Base-by-base conservation (phyloP, 2,329 filamentous ascomycete genomes). In the Diaporthe eres region DNA sequence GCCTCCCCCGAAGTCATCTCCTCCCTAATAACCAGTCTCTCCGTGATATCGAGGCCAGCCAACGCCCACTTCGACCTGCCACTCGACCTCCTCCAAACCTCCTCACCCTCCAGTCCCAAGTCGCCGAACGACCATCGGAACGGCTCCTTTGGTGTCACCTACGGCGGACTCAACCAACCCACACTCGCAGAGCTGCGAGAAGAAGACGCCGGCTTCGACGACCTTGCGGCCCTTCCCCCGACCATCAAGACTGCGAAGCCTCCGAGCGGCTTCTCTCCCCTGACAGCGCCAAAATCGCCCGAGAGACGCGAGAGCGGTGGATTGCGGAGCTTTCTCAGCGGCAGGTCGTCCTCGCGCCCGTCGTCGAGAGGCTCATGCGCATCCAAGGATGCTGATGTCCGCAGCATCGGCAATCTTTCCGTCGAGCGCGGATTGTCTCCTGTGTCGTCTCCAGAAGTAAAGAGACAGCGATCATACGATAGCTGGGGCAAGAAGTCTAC, bases 221-320 rank as follows among this genome's bases (percentile, higher is more conserved):
- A 93, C 73, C 85, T 92, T 60, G 88, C 91, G 42, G 91, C 91
- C 31, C 86, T 87, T 65, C 86, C 95, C 17, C 95, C 95, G 25
- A 90, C 96, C 73, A 90, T 97, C 79, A 92, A 93, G 78, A 98
- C 96, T 44, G 91, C 95, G 44, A 96, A 96, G 83, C 93, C 93
- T 10, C 94, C 94, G 0, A 95, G 94, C 70, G 94, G 94, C 72
- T 91, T 92, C 80, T 95, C 94, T 37, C 85, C 92, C 25, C 85
- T 94, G 71, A 95, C 93, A n/a, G 90, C 92, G 0, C 88, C 89
- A 75, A 92, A 88, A 77, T 91, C 86, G 39, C 86, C 88, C 28
- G 84, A 85, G 72, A 31, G 22, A 37, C 87, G 87, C 76, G 89
- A 90, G 9, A 34, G 31, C 28, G 78, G 76, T 57, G 90, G 90